Percentiles rank a stretch among this genome's conserved stretches.
Conservation (phyloP, 805 yeast genomes). For the Scheffersomyces stipitis region DNA sequence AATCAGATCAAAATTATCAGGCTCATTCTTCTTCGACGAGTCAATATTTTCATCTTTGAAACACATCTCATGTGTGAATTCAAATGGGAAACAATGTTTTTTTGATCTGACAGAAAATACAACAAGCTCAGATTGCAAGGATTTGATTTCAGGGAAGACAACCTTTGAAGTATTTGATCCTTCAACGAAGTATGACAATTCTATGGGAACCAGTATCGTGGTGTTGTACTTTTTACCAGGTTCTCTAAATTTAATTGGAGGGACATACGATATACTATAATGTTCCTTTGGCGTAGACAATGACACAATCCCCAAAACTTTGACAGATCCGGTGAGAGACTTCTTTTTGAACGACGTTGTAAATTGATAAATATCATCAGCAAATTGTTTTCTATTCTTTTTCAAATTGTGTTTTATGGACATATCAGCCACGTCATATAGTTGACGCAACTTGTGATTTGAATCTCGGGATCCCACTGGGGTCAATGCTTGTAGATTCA, state of each 20-base stretch:
- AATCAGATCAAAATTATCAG: constrained; percentile 31
- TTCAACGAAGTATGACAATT: constrained; percentile 24
- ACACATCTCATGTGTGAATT: constrained; percentile 40
- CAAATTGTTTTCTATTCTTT: constrained; percentile 13
- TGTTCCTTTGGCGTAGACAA: constrained; percentile 34
- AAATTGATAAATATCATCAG: constrained; percentile 30
- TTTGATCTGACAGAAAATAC: constrained; percentile 34
- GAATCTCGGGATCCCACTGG: not conserved
- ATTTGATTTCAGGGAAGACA: constrained; percentile 35
- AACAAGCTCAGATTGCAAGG: constrained; percentile 33
- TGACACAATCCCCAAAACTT: constrained; percentile 30
- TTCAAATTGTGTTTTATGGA: constrained; percentile 16
- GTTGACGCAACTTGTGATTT: constrained; percentile 27
- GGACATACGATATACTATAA: constrained; percentile 28
- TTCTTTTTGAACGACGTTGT: constrained; percentile 33
- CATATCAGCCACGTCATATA: constrained; percentile 25
- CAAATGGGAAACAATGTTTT: constrained; percentile 39
- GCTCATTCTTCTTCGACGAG: constrained; percentile 19
- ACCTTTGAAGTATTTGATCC: constrained; percentile 8
- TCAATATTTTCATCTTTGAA: constrained; percentile 34
- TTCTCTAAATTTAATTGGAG: constrained; percentile 29
- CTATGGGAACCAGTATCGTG: constrained; percentile 31
- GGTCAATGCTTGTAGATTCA: too few species aligned
- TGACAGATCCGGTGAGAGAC: constrained; percentile 30
- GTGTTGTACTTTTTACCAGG: constrained; percentile 10